Evolutionary conservation across 306 rosid genomes (phyloP), one percentile per base, ranked within the genome.

Genomic region (Astragalus glycyphyllos): DNA sequence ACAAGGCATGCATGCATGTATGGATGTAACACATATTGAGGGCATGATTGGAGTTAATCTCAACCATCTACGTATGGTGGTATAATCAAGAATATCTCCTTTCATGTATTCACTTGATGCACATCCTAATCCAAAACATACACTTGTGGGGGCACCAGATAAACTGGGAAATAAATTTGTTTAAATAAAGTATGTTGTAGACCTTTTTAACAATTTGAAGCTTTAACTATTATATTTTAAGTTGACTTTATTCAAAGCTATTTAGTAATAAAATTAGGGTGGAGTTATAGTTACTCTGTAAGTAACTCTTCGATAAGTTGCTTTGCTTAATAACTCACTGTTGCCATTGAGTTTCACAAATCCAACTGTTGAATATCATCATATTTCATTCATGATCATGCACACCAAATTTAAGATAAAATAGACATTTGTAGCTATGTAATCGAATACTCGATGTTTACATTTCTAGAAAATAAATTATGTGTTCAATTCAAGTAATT

Each of bases 31-130:
- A 35, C 38, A 58, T 15, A 58, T 58, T 4, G 11, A n/a, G 29
- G n/a, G 15, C 64, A 58, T 0, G 20, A 8, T 2, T 13, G 3
- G 48, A 37, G 47, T 38, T 38, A 38, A 16, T 60, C 14, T 60
- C 67, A 10, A 38, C 32, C 67, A 38, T 60, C 49, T 15, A 60
- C 11, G 67, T 16, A 34, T 12, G 23, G 46, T 58, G 35, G 65
- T 35, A 38, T 11, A 49, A 11, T 61, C 49, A 11, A 61, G 34
- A 16, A 38, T 61, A 41, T 61, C 67, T 60, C n/a, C 50, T 61
- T 20, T 17, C 50, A 6, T 31, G 8, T 17, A 40, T 45, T 40
- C 65, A 35, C 31, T 59, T 40, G 68, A 40, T 20, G 16, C 11
- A 41, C 68, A 61, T 61, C 35, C 34, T 17, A 17, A 41, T 42